Conservation (phyloP, 148 eudicot species). For the Nepenthes mirabilis region DNA sequence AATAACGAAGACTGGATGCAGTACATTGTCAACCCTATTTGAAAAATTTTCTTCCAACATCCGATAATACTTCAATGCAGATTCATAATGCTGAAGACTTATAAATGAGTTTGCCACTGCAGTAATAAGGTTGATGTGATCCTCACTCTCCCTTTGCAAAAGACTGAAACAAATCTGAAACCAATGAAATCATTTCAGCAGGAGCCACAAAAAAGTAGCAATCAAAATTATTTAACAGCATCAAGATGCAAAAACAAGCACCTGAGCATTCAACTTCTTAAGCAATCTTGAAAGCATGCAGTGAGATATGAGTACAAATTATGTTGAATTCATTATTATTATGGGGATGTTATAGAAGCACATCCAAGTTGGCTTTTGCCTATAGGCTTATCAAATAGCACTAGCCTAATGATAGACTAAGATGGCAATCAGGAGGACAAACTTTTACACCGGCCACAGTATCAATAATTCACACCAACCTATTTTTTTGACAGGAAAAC, state of each 20-base stretch:
- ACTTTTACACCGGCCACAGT: too few relatives aligned
- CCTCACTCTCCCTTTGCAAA: slow-evolving; percentile 29
- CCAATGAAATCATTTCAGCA: slow-evolving; percentile 17
- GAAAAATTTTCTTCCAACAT: slow-evolving; percentile 40
- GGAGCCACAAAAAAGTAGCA: slow-evolving; percentile 1
- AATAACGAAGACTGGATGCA: not conserved
- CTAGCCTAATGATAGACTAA: too few relatives aligned
- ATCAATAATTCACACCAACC: too few relatives aligned
- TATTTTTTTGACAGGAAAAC: too few relatives aligned
- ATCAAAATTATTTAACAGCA: not conserved
- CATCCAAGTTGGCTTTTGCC: too few relatives aligned
- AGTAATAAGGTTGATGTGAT: slow-evolving; percentile 29
- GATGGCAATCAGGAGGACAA: too few relatives aligned
- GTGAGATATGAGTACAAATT: too few relatives aligned
- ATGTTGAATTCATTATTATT: too few relatives aligned
- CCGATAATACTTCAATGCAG: slow-evolving; percentile 67
- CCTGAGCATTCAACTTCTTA: too few relatives aligned
- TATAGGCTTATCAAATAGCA: too few relatives aligned
- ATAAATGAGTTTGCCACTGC: slow-evolving; percentile 55
- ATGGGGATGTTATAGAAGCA: too few relatives aligned
- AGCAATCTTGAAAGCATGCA: too few relatives aligned
- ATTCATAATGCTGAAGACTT: slow-evolving; percentile 39
- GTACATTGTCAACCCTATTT: slow-evolving; percentile 22
- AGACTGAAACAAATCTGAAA: slow-evolving; percentile 52
- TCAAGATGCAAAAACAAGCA: not conserved